Evolutionary conservation across 805 yeast genomes (phyloP), one percentile per base, ranked within the genome.

Genomic region (Lipomyces yamadae): DNA sequence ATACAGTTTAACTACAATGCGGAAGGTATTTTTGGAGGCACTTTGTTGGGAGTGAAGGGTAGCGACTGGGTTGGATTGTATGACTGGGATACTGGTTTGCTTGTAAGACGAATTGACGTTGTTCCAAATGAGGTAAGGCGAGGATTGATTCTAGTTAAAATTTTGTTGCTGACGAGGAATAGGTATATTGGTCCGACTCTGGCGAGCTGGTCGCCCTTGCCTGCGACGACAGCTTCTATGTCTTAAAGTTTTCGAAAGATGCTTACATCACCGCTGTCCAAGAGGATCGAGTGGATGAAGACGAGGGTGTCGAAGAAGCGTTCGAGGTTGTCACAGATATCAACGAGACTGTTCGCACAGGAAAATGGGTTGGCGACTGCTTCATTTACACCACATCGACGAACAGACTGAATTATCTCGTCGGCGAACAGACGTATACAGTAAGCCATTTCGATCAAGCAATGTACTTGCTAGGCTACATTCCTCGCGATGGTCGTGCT

Each of bases 291-390:
- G 78, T 85, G 64, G 90, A 87, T 75, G 85, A 86, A 4, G 96
- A 91, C 75, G 97, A 92, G 77, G 98, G 97, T 72, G 90, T 90
- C 48, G 97, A 90, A 75, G 89, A 85, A 50, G 85, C 94, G 15
- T 92, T 95, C 77, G 96, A 91, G 63, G 93, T 93, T 32, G 81
- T 91, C 65, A 86, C 88, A 74, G 97, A 96, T 69, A 84, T 92
- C 67, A 84, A 85, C 65, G 99, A 95, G 77, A 80, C 87, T 24
- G 85, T 94, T 50, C 86, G 90, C 67, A 88, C 96, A 35, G 98
- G 98, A 75, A 89, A 88, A 78, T 95, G 98, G 92, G 92, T 93
- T 74, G 99, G 98, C 72, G 98, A 95, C 81, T 98, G 95, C 57
- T 93, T 94, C 77, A 86, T 95, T 62, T 95, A 89, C 81, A 91